Percentiles rank a stretch among this genome's conserved stretches.
Evolutionary conservation across 805 yeast genomes (phyloP).

Genomic region (Lipomyces chichibuensis): DNA sequence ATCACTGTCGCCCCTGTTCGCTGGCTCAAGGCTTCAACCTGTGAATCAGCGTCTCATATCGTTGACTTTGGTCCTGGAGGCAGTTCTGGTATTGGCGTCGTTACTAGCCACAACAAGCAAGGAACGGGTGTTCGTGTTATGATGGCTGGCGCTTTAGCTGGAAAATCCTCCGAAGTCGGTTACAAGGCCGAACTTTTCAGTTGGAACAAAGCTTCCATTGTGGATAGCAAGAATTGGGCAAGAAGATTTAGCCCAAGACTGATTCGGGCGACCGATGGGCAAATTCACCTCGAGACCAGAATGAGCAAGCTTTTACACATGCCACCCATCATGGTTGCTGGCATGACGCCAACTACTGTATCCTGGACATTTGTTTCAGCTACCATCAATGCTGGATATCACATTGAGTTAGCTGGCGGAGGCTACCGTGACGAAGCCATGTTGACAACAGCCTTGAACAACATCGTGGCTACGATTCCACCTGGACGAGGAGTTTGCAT

Average conservation of each 20-base stretch:
- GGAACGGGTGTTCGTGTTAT: conserved; percentile 96
- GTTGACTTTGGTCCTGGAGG: conserved; percentile 99
- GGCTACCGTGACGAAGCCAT: conserved; percentile 81
- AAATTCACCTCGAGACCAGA: conserved; percentile 87
- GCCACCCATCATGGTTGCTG: conserved; percentile 97
- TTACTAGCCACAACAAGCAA: conserved; percentile 96
- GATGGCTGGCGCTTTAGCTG: conserved; percentile 88
- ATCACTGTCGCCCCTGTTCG: conserved; percentile 87
- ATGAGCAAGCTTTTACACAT: conserved; percentile 88
- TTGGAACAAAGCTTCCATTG: conserved; percentile 62
- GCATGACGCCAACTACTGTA: conserved; percentile 99
- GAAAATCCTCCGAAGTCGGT: conserved; percentile 78
- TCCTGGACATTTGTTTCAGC: conserved; percentile 93
- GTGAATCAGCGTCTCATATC: conserved; percentile 72
- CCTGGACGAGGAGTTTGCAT: conserved; percentile 92
- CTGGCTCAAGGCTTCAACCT: conserved; percentile 89
- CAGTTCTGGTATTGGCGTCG: conserved; percentile 90
- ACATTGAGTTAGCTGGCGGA: conserved; percentile 98
- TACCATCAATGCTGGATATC: conserved; percentile 93
- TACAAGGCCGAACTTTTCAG: conserved; percentile 94
- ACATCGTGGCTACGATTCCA: conserved; percentile 65
- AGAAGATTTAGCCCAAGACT: conserved; percentile 83
- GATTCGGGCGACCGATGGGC: conserved; percentile 64
- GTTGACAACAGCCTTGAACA: conserved; percentile 74
- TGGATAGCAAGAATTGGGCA: conserved; percentile 90